Percentiles rank a stretch among this genome's conserved stretches.
These are phyloP conservation scores for Gossypium arboreum DNA, from an alignment of 345 rosid genomes.

Conservation along the genomic window DNA sequence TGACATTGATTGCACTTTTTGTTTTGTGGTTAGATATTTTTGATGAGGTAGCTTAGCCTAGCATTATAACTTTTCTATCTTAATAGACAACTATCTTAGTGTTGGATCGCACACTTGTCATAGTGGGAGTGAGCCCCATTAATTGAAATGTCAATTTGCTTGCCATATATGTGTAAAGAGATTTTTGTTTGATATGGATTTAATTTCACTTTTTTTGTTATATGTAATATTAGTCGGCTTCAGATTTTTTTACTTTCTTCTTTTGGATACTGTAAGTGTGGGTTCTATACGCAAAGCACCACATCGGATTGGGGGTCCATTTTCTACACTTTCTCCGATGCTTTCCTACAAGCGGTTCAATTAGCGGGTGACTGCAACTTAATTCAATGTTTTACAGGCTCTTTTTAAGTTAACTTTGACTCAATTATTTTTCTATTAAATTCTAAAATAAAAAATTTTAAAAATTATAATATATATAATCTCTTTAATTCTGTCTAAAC, in stretches of 20 bases:
- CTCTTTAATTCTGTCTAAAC: too few species aligned
- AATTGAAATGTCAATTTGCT: neutral
- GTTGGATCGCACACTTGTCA: conserved; percentile 15
- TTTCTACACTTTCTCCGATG: neutral
- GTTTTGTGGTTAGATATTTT: neutral
- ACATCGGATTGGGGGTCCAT: neutral
- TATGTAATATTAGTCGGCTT: neutral
- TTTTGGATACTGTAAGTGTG: neutral
- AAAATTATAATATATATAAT: too few species aligned
- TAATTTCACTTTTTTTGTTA: neutral
- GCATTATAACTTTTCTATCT: neutral
- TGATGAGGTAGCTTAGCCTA: neutral
- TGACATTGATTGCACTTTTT: neutral
- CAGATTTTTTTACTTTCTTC: neutral
- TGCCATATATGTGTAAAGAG: neutral
- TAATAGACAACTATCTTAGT: neutral
- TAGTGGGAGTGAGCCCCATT: conserved; percentile 4
- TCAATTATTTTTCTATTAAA: too few species aligned
- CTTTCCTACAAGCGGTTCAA: neutral
- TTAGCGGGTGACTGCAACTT: neutral
- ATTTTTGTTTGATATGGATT: neutral
- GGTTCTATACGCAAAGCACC: conserved; percentile 12
- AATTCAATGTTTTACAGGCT: too few species aligned
- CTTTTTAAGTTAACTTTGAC: too few species aligned
- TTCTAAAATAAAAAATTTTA: too few species aligned